phyloP scores from a whole-genome alignment of 1,284 basidiomycete species.

The Pseudozyma tsukubaensis region DNA sequence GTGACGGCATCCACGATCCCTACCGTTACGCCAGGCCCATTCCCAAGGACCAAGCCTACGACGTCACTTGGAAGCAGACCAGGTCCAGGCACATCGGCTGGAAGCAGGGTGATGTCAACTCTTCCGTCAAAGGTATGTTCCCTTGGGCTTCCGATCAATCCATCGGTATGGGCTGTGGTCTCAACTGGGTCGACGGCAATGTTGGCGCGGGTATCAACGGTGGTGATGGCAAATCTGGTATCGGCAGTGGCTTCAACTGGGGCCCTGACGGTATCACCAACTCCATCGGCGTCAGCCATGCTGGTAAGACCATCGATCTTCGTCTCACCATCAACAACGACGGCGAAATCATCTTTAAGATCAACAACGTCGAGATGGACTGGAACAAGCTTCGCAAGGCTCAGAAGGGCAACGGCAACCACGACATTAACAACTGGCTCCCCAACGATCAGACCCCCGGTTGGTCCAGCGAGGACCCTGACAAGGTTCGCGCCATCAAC shows the following conservation, averaged over 20 bases:
- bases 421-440: too few relatives aligned
- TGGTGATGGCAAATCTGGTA: slow-evolving; percentile 22
- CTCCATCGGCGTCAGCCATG: slow-evolving; percentile 18
- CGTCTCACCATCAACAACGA: slow-evolving; percentile 24
- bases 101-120: slow-evolving; percentile 20
- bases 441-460: too few relatives aligned
- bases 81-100: not conserved
- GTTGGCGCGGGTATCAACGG: slow-evolving; percentile 33
- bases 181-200: slow-evolving; percentile 25
- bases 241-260: slow-evolving; percentile 35
- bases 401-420: not conserved
- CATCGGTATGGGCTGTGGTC: slow-evolving; percentile 30
- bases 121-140: slow-evolving; percentile 23
- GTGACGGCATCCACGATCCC: too few relatives aligned
- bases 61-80: slow-evolving; percentile 19
- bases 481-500: not conserved
- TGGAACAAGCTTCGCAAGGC: slow-evolving; percentile 15
- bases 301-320: slow-evolving; percentile 14
- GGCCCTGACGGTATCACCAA: slow-evolving; percentile 2
- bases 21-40: not conserved
- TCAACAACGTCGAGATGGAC: slow-evolving; percentile 21
- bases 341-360: slow-evolving; percentile 17
- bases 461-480: not conserved
- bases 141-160: slow-evolving; percentile 10
- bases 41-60: not conserved